Conservation (phyloP, 805 yeast genomes). For the Nakazawaea sp. region DNA sequence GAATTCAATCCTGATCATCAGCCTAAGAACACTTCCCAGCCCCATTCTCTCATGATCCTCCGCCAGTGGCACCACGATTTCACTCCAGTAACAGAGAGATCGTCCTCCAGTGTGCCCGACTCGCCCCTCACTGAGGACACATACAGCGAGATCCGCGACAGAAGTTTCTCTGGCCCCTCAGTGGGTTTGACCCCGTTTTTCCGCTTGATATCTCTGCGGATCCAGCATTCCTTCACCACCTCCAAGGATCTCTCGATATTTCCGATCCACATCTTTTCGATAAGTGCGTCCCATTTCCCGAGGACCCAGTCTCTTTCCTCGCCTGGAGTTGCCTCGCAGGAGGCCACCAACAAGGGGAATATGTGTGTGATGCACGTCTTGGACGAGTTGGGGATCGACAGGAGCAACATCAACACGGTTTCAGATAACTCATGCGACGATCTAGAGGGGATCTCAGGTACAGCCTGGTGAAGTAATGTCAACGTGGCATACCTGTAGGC, state of each 20-base stretch:
- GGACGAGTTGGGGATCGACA: conserved; percentile 55
- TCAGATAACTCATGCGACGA: conserved; percentile 51
- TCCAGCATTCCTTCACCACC: conserved; percentile 69
- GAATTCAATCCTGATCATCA: too few species aligned
- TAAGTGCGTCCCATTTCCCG: conserved; percentile 47
- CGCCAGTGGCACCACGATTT: conserved; percentile 59
- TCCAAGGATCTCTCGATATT: conserved; percentile 60
- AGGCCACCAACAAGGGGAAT: conserved; percentile 56
- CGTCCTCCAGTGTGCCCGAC: conserved; percentile 19
- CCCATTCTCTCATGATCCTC: conserved; percentile 67
- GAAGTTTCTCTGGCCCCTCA: conserved; percentile 13
- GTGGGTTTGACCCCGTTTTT: conserved; percentile 18
- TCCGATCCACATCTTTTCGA: conserved; percentile 55
- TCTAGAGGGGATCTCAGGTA: conserved; percentile 57
- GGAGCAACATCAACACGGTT: conserved; percentile 50
- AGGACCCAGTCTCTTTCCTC: conserved; percentile 60
- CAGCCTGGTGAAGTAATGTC: conserved; percentile 60
- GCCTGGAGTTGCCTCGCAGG: conserved; percentile 55
- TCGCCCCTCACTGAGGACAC: conserved; percentile 32
- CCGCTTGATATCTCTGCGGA: conserved; percentile 43
- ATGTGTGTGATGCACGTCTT: conserved; percentile 53
- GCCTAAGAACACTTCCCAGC: conserved; percentile 64
- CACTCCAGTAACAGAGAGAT: conserved; percentile 33
- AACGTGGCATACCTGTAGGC: conserved; percentile 58
- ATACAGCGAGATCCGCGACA: conserved; percentile 30